Conservation (phyloP, 2,329 filamentous ascomycete species). For the Penicillium sp. region DNA sequence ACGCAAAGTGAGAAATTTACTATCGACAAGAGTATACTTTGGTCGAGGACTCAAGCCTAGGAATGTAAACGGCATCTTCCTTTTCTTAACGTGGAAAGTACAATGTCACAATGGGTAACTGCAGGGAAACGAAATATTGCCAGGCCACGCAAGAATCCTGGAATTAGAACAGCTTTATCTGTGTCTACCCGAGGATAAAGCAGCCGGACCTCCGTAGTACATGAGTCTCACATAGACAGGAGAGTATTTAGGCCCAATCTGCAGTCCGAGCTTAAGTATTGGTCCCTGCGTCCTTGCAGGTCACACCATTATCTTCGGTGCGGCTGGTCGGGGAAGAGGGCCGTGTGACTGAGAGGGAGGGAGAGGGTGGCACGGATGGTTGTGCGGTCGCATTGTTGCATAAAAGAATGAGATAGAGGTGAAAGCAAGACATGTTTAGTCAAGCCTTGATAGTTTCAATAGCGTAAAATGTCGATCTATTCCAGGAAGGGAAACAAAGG, state of each 20-base stretch:
- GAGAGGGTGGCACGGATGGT: slow-evolving; percentile 12
- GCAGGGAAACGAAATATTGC: neutral
- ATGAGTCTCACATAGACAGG: neutral
- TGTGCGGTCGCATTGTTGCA: slow-evolving; percentile 16
- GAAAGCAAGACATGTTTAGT: neutral
- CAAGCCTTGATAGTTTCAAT: neutral
- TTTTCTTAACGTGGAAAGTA: neutral
- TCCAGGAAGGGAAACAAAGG: neutral
- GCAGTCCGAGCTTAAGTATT: slow-evolving; percentile 17
- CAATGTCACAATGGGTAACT: neutral
- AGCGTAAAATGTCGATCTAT: neutral
- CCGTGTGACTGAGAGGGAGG: slow-evolving; percentile 14
- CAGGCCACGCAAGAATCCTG: neutral
- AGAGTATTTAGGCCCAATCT: neutral
- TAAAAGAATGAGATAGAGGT: slow-evolving; percentile 1
- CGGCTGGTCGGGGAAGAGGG: slow-evolving; percentile 10
- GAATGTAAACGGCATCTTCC: neutral
- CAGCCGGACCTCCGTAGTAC: neutral
- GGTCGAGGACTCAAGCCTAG: neutral
- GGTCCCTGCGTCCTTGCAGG: slow-evolving; percentile 22
- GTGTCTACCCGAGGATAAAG: neutral
- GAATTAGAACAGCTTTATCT: neutral
- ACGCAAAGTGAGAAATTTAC: neutral
- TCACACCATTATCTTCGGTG: slow-evolving; percentile 23
- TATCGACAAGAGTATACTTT: neutral